Evolutionary conservation across 495 filamentous ascomycete species (phyloP), one percentile per base, ranked within the genome.

Genomic region (Penicillium egyptiacum): DNA sequence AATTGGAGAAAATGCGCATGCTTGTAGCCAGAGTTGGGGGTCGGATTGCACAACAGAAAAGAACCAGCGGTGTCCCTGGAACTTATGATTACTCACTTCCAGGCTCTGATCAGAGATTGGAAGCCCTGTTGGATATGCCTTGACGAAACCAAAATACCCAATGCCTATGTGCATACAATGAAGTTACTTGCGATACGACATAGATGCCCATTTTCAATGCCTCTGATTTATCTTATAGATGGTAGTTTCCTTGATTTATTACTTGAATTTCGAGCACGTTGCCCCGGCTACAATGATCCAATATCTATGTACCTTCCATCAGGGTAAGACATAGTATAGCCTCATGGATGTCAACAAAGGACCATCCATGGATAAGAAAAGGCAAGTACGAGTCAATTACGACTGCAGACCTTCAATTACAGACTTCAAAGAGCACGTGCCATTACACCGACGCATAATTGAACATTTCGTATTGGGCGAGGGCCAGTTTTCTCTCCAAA

Each of bases 1-100:
- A 95, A 70, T 65, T 96, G 59, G 83, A 88, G 64, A 85, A 81
- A 60, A 92, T 90, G 85, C 81, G 86, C 37, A 81, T 90, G 68
- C 73, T 96, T 56, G 83, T 88, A 42, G 84, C 86, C 19, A 80
- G 89, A 43, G 86, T 93, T 25, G 81, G 83, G 3, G 88, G 79
- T 3, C 76, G 87, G 50, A 75, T 90, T 40, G 62, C 62, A 62
- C 70, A 76, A 47, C 68, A 70, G 47, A 69, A 65, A 64, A 68
- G 45, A 50, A 52, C 50, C 16, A 58, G 54, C 20, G 40, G 60
- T 23, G 37, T 35, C 22, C 54, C 57, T 28, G 64, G 57, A 39
- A 48, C 41, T 19, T 47, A 60, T 14, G 51, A 62, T 28, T 67
- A 69, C 45, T 63, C 64, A 46, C 57, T 69, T 22, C 63, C 72